Conservation (phyloP, 2,329 filamentous ascomycete species). For the Penicillium digitatum region DNA sequence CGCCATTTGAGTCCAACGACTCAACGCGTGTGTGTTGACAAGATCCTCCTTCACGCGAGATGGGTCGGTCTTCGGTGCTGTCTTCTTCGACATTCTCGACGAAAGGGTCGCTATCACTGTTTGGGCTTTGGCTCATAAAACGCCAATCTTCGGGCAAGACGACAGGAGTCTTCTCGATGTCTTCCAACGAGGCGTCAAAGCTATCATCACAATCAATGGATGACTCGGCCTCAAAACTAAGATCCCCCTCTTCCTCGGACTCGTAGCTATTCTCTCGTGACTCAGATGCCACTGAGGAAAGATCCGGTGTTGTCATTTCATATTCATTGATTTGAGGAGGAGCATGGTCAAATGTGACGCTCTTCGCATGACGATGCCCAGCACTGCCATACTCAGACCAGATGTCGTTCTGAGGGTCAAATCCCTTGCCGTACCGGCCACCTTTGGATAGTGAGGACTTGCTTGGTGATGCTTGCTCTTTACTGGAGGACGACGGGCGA, state of each 20-base stretch:
- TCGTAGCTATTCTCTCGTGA: slow-evolving; percentile 93
- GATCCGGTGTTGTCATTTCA: slow-evolving; percentile 93
- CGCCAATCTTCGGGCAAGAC: slow-evolving; percentile 97
- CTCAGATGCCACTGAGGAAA: slow-evolving; percentile 84
- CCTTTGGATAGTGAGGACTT: slow-evolving; percentile 80
- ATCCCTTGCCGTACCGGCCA: slow-evolving; percentile 53
- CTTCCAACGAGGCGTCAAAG: slow-evolving; percentile 92
- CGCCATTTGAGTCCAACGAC: slow-evolving; percentile 72
- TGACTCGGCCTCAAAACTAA: slow-evolving; percentile 57
- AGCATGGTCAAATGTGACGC: slow-evolving; percentile 91
- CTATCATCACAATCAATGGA: slow-evolving; percentile 72
- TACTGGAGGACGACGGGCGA: slow-evolving; percentile 57
- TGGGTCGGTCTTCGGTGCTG: slow-evolving; percentile 56
- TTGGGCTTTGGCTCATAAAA: slow-evolving; percentile 65
- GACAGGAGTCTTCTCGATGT: slow-evolving; percentile 94
- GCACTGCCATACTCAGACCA: slow-evolving; percentile 61
- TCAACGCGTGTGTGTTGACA: slow-evolving; percentile 58
- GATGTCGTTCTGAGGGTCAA: slow-evolving; percentile 64
- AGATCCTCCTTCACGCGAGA: slow-evolving; percentile 31
- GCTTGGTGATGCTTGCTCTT: slow-evolving; percentile 70
- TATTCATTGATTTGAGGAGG: slow-evolving; percentile 96
- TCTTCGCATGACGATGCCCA: slow-evolving; percentile 80
- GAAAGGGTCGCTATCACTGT: slow-evolving; percentile 65
- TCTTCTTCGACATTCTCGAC: slow-evolving; percentile 61
- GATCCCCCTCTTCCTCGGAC: slow-evolving; percentile 67